These are phyloP conservation scores for Knufia fluminis DNA, from an alignment of 2,329 filamentous ascomycete species.

Conservation along the genomic window DNA sequence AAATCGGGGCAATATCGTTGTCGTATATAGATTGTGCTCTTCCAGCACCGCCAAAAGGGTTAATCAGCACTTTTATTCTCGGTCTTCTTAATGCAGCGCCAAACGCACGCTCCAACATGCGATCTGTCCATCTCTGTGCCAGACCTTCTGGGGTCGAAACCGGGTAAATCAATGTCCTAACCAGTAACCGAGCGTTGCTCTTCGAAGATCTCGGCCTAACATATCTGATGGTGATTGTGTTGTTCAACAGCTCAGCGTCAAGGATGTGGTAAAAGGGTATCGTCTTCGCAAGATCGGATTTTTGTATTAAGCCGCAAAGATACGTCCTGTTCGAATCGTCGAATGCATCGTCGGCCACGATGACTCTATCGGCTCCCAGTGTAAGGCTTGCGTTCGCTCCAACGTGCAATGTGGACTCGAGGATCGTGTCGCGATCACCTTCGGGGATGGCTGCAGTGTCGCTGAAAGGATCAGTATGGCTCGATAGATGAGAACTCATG, in stretches of 20 bases:
- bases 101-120: slow-evolving; percentile 63
- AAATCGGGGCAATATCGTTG: slow-evolving; percentile 67
- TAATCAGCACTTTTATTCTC: slow-evolving; percentile 78
- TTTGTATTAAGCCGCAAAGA: slow-evolving; percentile 44
- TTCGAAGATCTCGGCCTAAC: slow-evolving; percentile 51
- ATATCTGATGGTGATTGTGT: slow-evolving; percentile 61
- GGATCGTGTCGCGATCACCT: slow-evolving; percentile 29
- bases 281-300: slow-evolving; percentile 33
- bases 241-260: slow-evolving; percentile 60
- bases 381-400: slow-evolving; percentile 52
- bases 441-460: slow-evolving; percentile 27
- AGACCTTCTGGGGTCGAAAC: slow-evolving; percentile 44
- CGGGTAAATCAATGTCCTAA: slow-evolving; percentile 54
- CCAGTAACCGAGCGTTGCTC: slow-evolving; percentile 43
- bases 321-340: neutral
- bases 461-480: slow-evolving; percentile 28
- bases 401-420: slow-evolving; percentile 43
- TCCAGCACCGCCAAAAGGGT: slow-evolving; percentile 82
- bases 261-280: slow-evolving; percentile 73
- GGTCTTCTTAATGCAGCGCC: slow-evolving; percentile 58
- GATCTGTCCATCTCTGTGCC: slow-evolving; percentile 48
- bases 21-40: slow-evolving; percentile 64
- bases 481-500: neutral
- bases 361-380: slow-evolving; percentile 50
- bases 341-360: slow-evolving; percentile 33